phyloP scores from a whole-genome alignment of 106 monocot genomes.

The Dioscorea dumetorum region DNA sequence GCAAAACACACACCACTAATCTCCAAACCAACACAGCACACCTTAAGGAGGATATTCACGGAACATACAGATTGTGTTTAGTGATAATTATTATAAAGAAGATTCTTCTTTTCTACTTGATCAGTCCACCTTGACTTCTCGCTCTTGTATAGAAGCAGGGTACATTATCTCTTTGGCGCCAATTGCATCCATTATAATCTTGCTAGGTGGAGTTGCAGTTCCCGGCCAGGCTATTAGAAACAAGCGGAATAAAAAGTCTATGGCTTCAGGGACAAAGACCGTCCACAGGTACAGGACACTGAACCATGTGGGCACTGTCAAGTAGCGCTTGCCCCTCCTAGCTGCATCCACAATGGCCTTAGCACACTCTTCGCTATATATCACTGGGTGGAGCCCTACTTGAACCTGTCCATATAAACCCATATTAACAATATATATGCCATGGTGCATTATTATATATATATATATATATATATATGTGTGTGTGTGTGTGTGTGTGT shows the following conservation, averaged over 20 bases:
- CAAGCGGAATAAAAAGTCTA: slow-evolving; percentile 35
- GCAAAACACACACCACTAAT: no score
- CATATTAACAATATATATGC: not conserved
- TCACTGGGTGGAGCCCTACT: not conserved
- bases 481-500: no score
- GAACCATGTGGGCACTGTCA: slow-evolving; percentile 55
- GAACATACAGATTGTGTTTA: not conserved
- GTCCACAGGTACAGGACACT: slow-evolving; percentile 22
- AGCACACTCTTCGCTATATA: slow-evolving; percentile 17
- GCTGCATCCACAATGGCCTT: slow-evolving; percentile 37
- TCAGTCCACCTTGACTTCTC: not conserved
- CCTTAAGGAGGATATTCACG: no score
- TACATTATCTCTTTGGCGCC: slow-evolving; percentile 40
- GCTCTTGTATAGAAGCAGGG: slow-evolving; percentile 32
- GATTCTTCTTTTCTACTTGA: not conserved
- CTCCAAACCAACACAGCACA: no score
- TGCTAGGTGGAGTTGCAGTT: slow-evolving; percentile 19
- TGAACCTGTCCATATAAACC: slow-evolving; percentile 11
- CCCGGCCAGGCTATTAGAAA: slow-evolving; percentile 24
- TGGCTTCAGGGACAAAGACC: slow-evolving; percentile 38
- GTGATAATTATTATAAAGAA: no score
- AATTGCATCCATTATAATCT: slow-evolving; percentile 30
- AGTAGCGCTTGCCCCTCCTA: slow-evolving; percentile 27
- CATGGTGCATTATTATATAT: no score
- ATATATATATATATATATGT: no score